phyloP scores from a whole-genome alignment of 345 rosid species.

The Citrus australasica region DNA sequence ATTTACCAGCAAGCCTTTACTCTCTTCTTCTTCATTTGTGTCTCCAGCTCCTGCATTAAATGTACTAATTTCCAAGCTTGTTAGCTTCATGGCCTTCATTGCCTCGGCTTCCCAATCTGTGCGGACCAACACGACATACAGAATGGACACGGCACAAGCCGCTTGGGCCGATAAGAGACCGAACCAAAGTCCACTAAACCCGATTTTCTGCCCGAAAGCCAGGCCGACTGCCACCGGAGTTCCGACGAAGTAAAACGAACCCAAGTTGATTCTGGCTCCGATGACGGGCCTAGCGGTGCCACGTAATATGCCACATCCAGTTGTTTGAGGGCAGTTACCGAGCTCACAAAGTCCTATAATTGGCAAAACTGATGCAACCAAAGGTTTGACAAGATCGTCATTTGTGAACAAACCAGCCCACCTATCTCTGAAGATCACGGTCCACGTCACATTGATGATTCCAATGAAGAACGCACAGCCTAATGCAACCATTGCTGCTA shows the following conservation, averaged over 20 bases:
- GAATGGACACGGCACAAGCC: constrained; percentile 68
- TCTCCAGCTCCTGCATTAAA: constrained; percentile 1
- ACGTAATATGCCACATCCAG: constrained; percentile 91
- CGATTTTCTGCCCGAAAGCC: constrained; percentile 68
- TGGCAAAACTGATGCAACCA: constrained; percentile 85
- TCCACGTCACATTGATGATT: constrained; percentile 74
- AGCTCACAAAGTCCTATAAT: constrained; percentile 90
- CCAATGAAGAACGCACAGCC: constrained; percentile 80
- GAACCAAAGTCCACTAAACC: constrained; percentile 91
- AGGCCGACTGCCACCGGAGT: constrained; percentile 89
- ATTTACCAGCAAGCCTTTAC: constrained; percentile 32
- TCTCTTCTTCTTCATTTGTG: constrained; percentile 32
- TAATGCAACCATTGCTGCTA: constrained; percentile 81
- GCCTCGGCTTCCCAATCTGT: constrained; percentile 96
- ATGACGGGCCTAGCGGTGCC: constrained; percentile 83
- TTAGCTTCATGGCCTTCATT: constrained; percentile 54
- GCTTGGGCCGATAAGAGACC: constrained; percentile 88
- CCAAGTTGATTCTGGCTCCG: constrained; percentile 80
- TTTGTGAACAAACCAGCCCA: constrained; percentile 83
- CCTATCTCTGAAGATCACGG: constrained; percentile 52
- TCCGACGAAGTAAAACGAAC: constrained; percentile 88
- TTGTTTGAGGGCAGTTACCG: constrained; percentile 94
- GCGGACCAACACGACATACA: constrained; percentile 52
- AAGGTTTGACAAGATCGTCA: constrained; percentile 48
- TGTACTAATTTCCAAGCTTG: constrained; percentile 40